Percentiles rank a stretch among this genome's conserved stretches.
Conservation (phyloP, 202 grass and related monocot genomes). For the Setaria italica region DNA sequence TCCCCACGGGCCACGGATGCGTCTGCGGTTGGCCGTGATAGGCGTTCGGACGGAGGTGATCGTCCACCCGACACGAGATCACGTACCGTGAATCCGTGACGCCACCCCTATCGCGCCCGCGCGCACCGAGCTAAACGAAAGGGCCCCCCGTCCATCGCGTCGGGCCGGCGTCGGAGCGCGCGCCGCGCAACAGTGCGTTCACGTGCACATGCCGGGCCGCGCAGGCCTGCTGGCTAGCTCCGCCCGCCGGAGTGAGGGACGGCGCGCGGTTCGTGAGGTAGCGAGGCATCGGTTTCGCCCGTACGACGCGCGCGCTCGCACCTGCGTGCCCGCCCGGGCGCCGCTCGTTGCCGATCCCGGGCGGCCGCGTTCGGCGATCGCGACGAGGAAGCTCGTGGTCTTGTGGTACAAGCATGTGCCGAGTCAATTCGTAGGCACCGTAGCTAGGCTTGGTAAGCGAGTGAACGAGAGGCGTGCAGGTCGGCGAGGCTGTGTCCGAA, state of each 20-base stretch:
- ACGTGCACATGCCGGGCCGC: not conserved
- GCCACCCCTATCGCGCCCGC: not conserved
- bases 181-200: not conserved
- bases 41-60: not conserved
- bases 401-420: not conserved
- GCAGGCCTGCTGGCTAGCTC: not conserved
- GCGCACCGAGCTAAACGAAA: not conserved
- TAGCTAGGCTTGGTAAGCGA: not conserved
- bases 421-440: not conserved
- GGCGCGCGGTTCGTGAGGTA: not conserved
- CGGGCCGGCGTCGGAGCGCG: not conserved
- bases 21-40: not conserved
- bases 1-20: not conserved
- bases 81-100: not conserved
- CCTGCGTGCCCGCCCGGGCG: not conserved
- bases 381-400: not conserved
- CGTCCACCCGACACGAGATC: not conserved
- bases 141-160: not conserved
- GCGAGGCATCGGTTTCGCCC: not conserved
- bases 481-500: not conserved
- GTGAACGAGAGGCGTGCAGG: not conserved
- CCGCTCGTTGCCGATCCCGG: not conserved
- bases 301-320: not conserved
- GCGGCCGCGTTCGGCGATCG: not conserved
- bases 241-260: not conserved